Base-by-base conservation (phyloP, 2,329 filamentous ascomycete genomes). In the Alternaria longipes region DNA sequence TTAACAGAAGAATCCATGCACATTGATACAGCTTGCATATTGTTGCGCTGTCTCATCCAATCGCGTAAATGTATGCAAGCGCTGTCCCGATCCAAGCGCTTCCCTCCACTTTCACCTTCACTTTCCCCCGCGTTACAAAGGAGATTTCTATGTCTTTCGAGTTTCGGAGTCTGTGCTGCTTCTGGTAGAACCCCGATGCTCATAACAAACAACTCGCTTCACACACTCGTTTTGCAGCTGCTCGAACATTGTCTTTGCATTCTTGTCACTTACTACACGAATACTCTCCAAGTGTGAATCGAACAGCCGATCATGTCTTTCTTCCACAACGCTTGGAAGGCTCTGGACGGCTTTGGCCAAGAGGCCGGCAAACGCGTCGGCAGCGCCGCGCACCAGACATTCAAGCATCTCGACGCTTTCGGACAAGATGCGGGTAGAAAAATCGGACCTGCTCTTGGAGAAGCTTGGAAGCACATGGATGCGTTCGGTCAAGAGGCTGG, bases 401-500 rank as follows among this genome's bases (percentile, higher is more conserved):
- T 22, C 26, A 55, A 49, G 12, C 42, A 36, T 2, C 12, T 56
- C 16, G 50, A 60, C 14, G 41, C n/a, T 5, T 54, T 63, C 11
- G 63, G 60, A 18, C 53, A 65, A 32, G 53, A 55, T 11, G 45
- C 36, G 2, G 47, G 50, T 5, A 58, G 55, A 32, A 34, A 52
- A 16, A 41, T 56, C n/a, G 54, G 34, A 6, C 36, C 44, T 12
- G 62, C 47, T 11, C 51, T 55, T 1, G 59, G n/a, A 1, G 62
- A 56, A 47, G 45, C 59, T 0, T 58, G 62, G 64, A 60, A 59
- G 14, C 55, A 52, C 6, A 2, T 59, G 28, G 51, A 51, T 30
- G 28, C 18, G 38, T 26, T 56, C 20, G 45, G 60, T 7, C 46
- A 63, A 53, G 51, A 59, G 24, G 56, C 52, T 4, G 47, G 40